Percentiles rank a stretch among this genome's conserved stretches.
Conservation (phyloP, 2,329 filamentous ascomycete species). For the Diaporthe amygdali region DNA sequence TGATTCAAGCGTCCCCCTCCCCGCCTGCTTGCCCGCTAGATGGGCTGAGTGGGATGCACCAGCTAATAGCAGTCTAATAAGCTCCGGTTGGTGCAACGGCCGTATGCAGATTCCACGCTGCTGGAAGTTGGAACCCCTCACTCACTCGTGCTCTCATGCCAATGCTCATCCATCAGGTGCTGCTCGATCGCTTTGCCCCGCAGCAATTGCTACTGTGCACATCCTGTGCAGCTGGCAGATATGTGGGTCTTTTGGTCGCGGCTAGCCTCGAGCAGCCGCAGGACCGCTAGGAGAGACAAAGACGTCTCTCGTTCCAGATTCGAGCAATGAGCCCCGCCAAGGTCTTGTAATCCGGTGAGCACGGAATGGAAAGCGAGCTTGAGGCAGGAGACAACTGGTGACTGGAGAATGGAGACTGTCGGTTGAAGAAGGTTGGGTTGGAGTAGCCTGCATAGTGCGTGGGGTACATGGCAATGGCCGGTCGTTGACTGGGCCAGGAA, state of each 20-base stretch:
- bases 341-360: background rate
- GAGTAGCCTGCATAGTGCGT: slow-evolving; percentile 3
- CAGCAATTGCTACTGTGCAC: slow-evolving; percentile 1
- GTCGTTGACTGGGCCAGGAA: slow-evolving; percentile 23
- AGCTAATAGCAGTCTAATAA: slow-evolving; percentile 9
- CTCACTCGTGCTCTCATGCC: background rate
- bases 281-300: background rate
- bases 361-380: background rate
- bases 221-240: background rate
- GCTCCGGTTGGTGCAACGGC: slow-evolving; percentile 11
- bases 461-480: slow-evolving; percentile 11
- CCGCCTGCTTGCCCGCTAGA: background rate
- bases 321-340: background rate
- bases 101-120: slow-evolving; percentile 14
- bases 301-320: background rate
- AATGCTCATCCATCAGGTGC: slow-evolving; percentile 10
- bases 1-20: background rate
- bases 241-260: background rate
- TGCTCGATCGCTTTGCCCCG: slow-evolving; percentile 10
- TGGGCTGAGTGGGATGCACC: slow-evolving; percentile 7
- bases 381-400: background rate
- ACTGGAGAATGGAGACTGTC: background rate
- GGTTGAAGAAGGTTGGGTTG: slow-evolving; percentile 14
- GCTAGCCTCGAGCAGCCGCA: background rate
- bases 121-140: slow-evolving; percentile 17